Evolutionary conservation across 2,329 filamentous ascomycete species (phyloP), one percentile per base, ranked within the genome.

Genomic region (Torrubiella hemipterigena): DNA sequence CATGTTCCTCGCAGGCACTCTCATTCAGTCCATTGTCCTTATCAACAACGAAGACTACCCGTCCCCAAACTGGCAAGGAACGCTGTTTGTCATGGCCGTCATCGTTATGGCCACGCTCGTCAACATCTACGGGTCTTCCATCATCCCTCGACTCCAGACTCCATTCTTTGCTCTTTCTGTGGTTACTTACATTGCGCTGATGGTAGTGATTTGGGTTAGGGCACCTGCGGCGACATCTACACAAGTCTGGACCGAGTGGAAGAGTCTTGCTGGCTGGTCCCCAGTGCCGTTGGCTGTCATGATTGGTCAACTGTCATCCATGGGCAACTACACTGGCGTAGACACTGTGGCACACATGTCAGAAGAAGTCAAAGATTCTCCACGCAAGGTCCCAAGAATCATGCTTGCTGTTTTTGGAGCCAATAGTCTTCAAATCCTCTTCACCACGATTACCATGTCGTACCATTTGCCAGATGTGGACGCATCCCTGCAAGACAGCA

Each of bases 261-360:
- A 32, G 3, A 38, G 34, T 8, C 17, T 27, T 2, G 39, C 37
- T 7, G 33, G 27, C 7, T 41, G 39, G 39, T 26, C 29, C 6
- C 34, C 33, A 11, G 21, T 38, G 27, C 23, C 34, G 0, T 22
- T 39, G 7, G 27, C 39, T 11, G 28, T 41, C 16, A 29, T 41
- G 28, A 31, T 41, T 16, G 39, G 37, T 17, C 38, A 41, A 26
- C 20, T 34, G 8, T 31, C 38, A 10, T 37, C 32, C 12, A 32
- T 38, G 7, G 21, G 16, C 17, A 26, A 29, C 10, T 33, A 33
- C 11, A 29, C 32, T 14, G 33, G 37, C 14, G 18, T 35, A 17
- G 39, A 39, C 26, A 38, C 32, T 13, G 37, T 24, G 14, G 31
- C 29, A 12, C 37, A 39, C 33, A 36, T 41, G 31, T 30, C 37